These are phyloP conservation scores for Carex myosuroides DNA, from an alignment of 176 grass and related monocot species.

Conservation along the genomic window DNA sequence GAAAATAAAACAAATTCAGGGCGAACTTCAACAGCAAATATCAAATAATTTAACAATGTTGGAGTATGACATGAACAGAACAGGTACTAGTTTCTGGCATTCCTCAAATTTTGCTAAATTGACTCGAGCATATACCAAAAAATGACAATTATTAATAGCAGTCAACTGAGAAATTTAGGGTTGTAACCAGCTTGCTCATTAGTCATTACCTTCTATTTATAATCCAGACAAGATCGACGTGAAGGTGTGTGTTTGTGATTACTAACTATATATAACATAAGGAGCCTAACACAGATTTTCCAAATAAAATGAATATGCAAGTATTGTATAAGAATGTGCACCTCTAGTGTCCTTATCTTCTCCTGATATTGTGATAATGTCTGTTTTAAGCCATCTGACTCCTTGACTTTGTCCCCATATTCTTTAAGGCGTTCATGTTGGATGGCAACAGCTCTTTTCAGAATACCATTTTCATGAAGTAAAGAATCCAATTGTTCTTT, in stretches of 20 bases:
- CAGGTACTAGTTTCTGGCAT: background rate
- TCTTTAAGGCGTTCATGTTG: slow-evolving; percentile 72
- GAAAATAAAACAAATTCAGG: background rate
- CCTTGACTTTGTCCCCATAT: slow-evolving; percentile 38
- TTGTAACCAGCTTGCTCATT: background rate
- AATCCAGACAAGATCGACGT: background rate
- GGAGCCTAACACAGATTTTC: background rate
- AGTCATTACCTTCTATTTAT: background rate
- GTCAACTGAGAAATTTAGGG: background rate
- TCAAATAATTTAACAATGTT: background rate
- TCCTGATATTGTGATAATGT: slow-evolving; percentile 52
- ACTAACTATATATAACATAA: background rate
- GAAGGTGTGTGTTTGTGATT: background rate
- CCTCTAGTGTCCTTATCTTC: slow-evolving; percentile 67
- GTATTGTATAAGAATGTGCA: background rate
- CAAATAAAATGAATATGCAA: background rate
- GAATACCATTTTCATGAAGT: slow-evolving; percentile 56
- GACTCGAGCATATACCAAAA: background rate
- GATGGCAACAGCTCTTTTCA: slow-evolving; percentile 65
- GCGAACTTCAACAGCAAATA: background rate
- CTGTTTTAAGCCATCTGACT: slow-evolving; percentile 52
- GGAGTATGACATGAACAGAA: background rate
- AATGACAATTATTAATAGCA: background rate
- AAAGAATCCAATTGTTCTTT: slow-evolving; percentile 48
- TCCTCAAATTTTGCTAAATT: background rate